A percentile compares a stretch with the other conserved stretches of the same genome.
Evolutionary conservation across 805 yeast genomes (phyloP).

Genomic region (Wickerhamia fluorescens): DNA sequence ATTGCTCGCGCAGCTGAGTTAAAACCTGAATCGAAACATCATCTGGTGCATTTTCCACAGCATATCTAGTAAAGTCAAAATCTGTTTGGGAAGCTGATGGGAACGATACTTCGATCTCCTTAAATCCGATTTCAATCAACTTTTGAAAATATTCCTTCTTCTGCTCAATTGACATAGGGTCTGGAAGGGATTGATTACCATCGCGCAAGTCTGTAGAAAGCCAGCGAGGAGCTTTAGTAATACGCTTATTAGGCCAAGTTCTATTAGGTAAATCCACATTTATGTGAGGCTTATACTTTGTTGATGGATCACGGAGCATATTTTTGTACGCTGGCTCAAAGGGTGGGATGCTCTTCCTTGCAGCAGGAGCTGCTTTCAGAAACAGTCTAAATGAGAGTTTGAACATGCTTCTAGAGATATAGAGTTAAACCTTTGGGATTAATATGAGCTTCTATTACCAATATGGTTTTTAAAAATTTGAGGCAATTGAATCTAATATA

Average conservation of each 20-base stretch:
- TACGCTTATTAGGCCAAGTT: slow-evolving; percentile 63
- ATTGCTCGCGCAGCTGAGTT: slow-evolving; percentile 70
- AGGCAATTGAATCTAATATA: background rate
- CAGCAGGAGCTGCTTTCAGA: slow-evolving; percentile 17
- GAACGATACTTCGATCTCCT: slow-evolving; percentile 75
- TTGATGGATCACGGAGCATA: slow-evolving; percentile 68
- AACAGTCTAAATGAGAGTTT: slow-evolving; percentile 16
- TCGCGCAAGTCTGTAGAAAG: slow-evolving; percentile 73
- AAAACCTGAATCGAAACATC: slow-evolving; percentile 70
- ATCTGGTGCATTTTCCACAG: slow-evolving; percentile 71
- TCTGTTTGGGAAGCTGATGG: slow-evolving; percentile 81
- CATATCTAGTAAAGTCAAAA: slow-evolving; percentile 74
- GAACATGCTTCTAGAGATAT: slow-evolving; percentile 13
- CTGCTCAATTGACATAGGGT: slow-evolving; percentile 72
- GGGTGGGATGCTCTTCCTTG: slow-evolving; percentile 14
- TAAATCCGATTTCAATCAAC: slow-evolving; percentile 65
- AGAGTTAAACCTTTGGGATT: too few species aligned
- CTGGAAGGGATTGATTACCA: slow-evolving; percentile 77
- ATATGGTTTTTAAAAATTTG: background rate
- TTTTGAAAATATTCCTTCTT: slow-evolving; percentile 71
- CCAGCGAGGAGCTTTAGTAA: slow-evolving; percentile 75
- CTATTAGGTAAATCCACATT: slow-evolving; percentile 53
- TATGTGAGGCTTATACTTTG: slow-evolving; percentile 51
- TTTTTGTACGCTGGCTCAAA: slow-evolving; percentile 13
- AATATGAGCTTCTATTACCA: too few species aligned